Conservation (phyloP, 768 basidiomycete genomes). For the Xerocomellus amylosporus region DNA sequence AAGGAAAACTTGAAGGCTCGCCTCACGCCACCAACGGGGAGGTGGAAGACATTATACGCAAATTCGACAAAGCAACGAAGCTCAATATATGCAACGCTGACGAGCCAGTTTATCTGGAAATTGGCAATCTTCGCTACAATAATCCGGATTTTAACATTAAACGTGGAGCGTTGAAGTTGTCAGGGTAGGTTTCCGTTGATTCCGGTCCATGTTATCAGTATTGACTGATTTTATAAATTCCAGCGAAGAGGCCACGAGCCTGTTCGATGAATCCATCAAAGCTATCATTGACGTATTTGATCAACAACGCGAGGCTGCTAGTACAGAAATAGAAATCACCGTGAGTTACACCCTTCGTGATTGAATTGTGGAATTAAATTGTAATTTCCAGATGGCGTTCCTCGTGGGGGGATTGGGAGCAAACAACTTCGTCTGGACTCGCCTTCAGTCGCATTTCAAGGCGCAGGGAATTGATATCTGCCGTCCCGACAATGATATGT, state of each 20-base stretch:
- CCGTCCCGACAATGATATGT: conserved; percentile 11
- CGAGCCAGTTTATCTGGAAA: not conserved
- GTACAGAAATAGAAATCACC: not conserved
- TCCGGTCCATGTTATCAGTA: not conserved
- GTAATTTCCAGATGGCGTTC: conserved; percentile 5
- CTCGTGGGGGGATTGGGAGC: conserved; percentile 9
- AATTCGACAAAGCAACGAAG: conserved; percentile 11
- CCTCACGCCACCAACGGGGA: not conserved
- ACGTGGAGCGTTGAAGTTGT: conserved; percentile 4
- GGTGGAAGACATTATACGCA: not conserved
- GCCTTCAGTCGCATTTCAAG: conserved; percentile 6
- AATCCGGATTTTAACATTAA: conserved; percentile 2
- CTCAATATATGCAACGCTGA: not conserved
- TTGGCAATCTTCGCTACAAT: not conserved
- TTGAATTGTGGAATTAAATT: too few relatives aligned
- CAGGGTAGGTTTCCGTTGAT: not conserved
- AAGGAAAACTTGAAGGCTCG: conserved; percentile 6
- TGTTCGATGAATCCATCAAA: conserved; percentile 10
- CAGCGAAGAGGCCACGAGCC: conserved; percentile 4
- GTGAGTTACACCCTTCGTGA: not conserved
- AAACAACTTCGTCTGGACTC: conserved; percentile 7
- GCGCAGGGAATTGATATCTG: not conserved
- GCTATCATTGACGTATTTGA: conserved; percentile 13
- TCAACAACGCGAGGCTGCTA: not conserved
- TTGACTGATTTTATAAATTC: not conserved